phyloP scores from a whole-genome alignment of 2,329 filamentous ascomycete genomes.

The Fusarium tricinctum region DNA sequence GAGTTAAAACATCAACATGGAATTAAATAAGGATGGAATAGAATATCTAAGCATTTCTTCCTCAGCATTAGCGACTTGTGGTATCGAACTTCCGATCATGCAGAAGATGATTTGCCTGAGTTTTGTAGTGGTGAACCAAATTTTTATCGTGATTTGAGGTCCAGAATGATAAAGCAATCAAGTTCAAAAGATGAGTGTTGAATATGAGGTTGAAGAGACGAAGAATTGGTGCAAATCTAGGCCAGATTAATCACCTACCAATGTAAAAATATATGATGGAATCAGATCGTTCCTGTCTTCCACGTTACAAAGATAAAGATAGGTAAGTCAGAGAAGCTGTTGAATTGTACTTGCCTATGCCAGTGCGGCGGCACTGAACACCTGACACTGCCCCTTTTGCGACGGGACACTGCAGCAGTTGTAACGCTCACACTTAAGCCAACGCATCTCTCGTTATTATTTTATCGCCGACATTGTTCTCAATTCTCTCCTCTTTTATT shows the following conservation, averaged over 20 bases:
- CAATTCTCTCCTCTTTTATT: background rate
- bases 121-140: too few relatives aligned
- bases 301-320: too few relatives aligned
- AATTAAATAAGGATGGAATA: background rate
- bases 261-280: too few relatives aligned
- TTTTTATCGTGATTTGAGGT: too few relatives aligned
- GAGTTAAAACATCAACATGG: background rate
- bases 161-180: too few relatives aligned
- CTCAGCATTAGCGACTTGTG: background rate
- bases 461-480: background rate
- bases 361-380: background rate
- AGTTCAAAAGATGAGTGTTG: too few relatives aligned
- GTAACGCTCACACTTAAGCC: conserved; percentile 1
- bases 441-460: background rate
- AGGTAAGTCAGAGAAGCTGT: too few relatives aligned
- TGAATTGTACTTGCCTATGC: background rate
- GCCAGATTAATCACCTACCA: too few relatives aligned
- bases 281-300: too few relatives aligned
- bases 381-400: background rate
- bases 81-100: background rate
- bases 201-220: too few relatives aligned
- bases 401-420: conserved; percentile 1
- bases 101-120: too few relatives aligned
- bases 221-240: too few relatives aligned
- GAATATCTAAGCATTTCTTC: background rate